phyloP scores from a whole-genome alignment of 2,329 filamentous ascomycete species.

The Fusarium tanahbumbuense region DNA sequence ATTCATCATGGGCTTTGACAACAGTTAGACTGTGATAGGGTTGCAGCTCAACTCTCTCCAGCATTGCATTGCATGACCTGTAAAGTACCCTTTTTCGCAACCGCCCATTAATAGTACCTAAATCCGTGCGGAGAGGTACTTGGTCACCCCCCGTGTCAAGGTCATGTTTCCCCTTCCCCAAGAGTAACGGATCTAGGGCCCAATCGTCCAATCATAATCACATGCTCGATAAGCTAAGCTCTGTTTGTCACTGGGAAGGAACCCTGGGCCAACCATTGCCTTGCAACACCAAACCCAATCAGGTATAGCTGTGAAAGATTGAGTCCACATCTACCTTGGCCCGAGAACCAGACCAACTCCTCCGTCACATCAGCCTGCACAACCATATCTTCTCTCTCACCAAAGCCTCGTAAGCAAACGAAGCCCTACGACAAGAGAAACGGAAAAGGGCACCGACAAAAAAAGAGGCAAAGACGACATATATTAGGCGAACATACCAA shows the following conservation, averaged over 20 bases:
- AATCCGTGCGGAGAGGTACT: slow-evolving; percentile 30
- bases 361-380: slow-evolving; percentile 43
- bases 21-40: slow-evolving; percentile 12
- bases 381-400: slow-evolving; percentile 39
- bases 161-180: slow-evolving; percentile 36
- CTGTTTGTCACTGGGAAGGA: slow-evolving; percentile 12
- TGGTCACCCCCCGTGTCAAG: slow-evolving; percentile 19
- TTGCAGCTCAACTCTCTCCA: slow-evolving; percentile 7
- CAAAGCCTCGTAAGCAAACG: slow-evolving; percentile 42
- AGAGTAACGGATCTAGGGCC: neutral
- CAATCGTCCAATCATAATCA: slow-evolving; percentile 15
- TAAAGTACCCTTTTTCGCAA: slow-evolving; percentile 6
- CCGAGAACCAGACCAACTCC: slow-evolving; percentile 35
- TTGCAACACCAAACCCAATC: neutral
- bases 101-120: slow-evolving; percentile 6
- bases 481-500: neutral
- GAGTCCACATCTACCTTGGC: slow-evolving; percentile 31
- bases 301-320: neutral
- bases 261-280: slow-evolving; percentile 10
- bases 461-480: slow-evolving; percentile 13
- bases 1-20: neutral
- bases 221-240: slow-evolving; percentile 12
- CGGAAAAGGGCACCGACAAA: neutral
- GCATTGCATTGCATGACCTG: slow-evolving; percentile 15
- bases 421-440: slow-evolving; percentile 3